These are phyloP conservation scores for Russula sp. DNA, from an alignment of 768 basidiomycete genomes.

Conservation along the genomic window DNA sequence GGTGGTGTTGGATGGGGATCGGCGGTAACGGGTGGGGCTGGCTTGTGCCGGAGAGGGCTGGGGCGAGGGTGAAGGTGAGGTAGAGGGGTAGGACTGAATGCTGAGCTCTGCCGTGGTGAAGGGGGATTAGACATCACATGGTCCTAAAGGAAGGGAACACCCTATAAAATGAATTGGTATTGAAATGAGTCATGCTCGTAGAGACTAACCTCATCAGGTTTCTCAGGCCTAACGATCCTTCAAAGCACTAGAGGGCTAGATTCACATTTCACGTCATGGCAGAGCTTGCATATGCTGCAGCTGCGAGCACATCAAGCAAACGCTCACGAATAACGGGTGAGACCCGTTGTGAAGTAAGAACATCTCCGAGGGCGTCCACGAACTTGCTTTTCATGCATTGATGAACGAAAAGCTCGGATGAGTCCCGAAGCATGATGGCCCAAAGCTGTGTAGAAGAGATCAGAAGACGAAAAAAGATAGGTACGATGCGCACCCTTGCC, in stretches of 20 bases:
- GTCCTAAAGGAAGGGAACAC: slow-evolving; percentile 70
- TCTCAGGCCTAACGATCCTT: slow-evolving; percentile 73
- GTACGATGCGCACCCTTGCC: slow-evolving; percentile 15
- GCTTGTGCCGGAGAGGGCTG: slow-evolving; percentile 31
- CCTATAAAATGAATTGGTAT: slow-evolving; percentile 34
- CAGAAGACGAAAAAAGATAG: neutral
- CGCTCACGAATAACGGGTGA: slow-evolving; percentile 78
- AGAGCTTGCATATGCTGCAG: slow-evolving; percentile 67
- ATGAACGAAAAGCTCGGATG: slow-evolving; percentile 34
- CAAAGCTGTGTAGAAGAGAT: slow-evolving; percentile 49
- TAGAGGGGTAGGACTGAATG: slow-evolving; percentile 27
- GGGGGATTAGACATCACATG: slow-evolving; percentile 78
- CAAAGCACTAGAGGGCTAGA: slow-evolving; percentile 63
- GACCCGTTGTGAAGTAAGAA: slow-evolving; percentile 54
- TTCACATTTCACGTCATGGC: slow-evolving; percentile 35
- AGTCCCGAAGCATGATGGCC: slow-evolving; percentile 87
- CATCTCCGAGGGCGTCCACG: slow-evolving; percentile 39
- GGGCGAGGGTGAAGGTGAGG: slow-evolving; percentile 26
- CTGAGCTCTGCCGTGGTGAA: slow-evolving; percentile 35
- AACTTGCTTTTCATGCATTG: too few species aligned
- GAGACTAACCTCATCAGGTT: slow-evolving; percentile 65
- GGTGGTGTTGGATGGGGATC: slow-evolving; percentile 25
- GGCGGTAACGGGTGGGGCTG: slow-evolving; percentile 37
- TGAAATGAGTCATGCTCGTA: neutral
- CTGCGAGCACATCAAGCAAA: slow-evolving; percentile 73